Evolutionary conservation across 108 stramenopile genomes (phyloP).

Genomic region (Stephanodiscus minutulus): DNA sequence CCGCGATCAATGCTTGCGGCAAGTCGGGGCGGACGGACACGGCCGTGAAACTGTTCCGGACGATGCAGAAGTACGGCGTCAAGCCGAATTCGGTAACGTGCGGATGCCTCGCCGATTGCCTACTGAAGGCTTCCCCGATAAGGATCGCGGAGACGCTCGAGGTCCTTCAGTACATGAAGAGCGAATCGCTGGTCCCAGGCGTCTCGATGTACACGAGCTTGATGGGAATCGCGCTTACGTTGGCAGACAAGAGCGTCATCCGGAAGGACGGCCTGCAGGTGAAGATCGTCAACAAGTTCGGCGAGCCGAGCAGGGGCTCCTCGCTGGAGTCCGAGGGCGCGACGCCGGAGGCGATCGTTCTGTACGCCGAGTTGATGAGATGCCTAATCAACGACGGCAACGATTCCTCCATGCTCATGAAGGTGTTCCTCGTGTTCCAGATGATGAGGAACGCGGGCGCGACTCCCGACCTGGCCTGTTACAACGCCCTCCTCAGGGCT

Average conservation of each 20-base stretch:
- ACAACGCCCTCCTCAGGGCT: conserved; percentile 78
- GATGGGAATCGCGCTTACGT: conserved; percentile 67
- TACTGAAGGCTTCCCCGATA: conserved; percentile 8
- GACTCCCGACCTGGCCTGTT: conserved; percentile 78
- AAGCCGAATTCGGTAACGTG: too few species aligned
- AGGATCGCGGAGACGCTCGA: conserved; percentile 64
- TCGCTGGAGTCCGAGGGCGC: conserved; percentile 7
- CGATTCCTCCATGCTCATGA: conserved; percentile 43
- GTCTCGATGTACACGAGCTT: conserved; percentile 89
- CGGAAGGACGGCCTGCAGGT: conserved; percentile 39
- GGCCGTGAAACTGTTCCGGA: conserved; percentile 31
- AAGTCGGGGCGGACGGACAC: conserved; percentile 78
- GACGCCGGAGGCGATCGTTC: conserved; percentile 63
- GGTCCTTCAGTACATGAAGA: conserved; percentile 84
- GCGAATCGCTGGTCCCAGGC: conserved; percentile 61
- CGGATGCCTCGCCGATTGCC: too few species aligned
- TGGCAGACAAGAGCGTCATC: conserved; percentile 50
- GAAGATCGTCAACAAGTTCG: conserved; percentile 32
- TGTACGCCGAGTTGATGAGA: conserved; percentile 79
- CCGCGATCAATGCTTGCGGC: conserved; percentile 89
- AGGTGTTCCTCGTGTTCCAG: conserved; percentile 83
- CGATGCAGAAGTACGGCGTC: too few species aligned
- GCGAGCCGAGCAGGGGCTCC: neutral
- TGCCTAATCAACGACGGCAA: conserved; percentile 37
- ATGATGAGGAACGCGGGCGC: conserved; percentile 77